phyloP scores from a whole-genome alignment of 2,329 filamentous ascomycete species.

The Pseudocercospora musae region DNA sequence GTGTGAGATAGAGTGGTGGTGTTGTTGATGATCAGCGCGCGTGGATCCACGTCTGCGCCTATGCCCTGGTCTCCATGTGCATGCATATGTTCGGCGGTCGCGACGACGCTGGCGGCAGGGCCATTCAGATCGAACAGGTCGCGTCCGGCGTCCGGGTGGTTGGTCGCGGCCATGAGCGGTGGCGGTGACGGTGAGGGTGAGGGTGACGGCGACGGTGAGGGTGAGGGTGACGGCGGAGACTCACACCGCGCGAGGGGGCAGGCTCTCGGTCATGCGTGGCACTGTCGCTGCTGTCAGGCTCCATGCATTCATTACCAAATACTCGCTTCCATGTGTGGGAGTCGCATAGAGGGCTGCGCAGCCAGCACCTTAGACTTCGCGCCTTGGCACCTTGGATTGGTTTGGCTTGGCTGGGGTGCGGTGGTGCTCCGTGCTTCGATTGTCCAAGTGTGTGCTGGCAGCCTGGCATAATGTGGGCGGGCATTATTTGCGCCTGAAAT shows the following conservation, averaged over 20 bases:
- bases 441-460: background rate
- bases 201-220: no score
- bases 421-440: background rate
- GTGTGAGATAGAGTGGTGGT: background rate
- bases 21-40: constrained; percentile 1
- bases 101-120: background rate
- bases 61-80: background rate
- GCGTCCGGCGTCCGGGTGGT: background rate
- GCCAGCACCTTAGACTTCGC: no score
- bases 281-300: background rate
- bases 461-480: no score
- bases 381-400: no score
- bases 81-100: background rate
- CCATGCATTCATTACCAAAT: background rate
- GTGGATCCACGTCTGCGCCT: background rate
- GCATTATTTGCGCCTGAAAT: no score
- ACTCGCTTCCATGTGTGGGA: background rate
- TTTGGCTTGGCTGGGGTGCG: background rate
- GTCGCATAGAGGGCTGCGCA: background rate
- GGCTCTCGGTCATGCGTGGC: background rate
- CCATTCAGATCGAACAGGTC: background rate
- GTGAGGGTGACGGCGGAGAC: background rate
- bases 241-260: background rate
- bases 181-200: no score
- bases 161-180: background rate